Conservation (phyloP, 75 land plant species). For the Selaginella tamariscina region DNA sequence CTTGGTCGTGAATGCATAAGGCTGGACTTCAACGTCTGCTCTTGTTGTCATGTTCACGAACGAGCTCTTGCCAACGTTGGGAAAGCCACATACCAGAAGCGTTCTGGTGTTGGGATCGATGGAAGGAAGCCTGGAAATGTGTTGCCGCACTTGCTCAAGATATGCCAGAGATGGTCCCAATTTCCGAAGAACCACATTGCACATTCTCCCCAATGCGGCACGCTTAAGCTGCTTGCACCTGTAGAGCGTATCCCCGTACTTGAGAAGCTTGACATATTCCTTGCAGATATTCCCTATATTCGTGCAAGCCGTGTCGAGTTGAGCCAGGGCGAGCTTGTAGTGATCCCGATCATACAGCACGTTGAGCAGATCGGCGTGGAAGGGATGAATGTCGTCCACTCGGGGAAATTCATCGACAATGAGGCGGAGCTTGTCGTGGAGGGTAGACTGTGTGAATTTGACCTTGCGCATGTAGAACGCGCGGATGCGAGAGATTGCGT, state of each 20-base stretch:
- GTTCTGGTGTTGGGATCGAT: conserved; percentile 89
- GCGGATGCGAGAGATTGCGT: conserved; percentile 70
- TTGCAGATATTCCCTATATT: conserved; percentile 64
- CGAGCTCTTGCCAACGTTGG: conserved; percentile 91
- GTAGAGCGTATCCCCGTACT: conserved; percentile 89
- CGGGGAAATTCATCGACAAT: conserved; percentile 85
- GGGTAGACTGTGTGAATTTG: conserved; percentile 65
- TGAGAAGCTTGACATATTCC: conserved; percentile 73
- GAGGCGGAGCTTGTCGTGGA: no score
- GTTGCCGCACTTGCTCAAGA: conserved; percentile 79
- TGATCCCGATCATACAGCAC: no score
- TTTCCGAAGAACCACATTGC: conserved; percentile 70
- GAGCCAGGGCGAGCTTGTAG: no score
- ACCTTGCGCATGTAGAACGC: conserved; percentile 96
- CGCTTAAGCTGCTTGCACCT: conserved; percentile 78
- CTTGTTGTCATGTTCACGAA: conserved; percentile 88
- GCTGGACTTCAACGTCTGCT: conserved; percentile 97
- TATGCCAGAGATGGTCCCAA: conserved; percentile 78
- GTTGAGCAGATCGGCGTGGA: conserved; percentile 77
- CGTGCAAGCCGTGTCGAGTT: conserved; percentile 77
- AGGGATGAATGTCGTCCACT: conserved; percentile 81
- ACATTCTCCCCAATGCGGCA: conserved; percentile 90
- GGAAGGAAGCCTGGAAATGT: conserved; percentile 86
- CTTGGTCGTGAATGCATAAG: conserved; percentile 92
- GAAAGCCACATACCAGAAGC: conserved; percentile 80